phyloP scores from a whole-genome alignment of 2,329 filamentous ascomycete genomes.

The Cladosporium sp. region DNA sequence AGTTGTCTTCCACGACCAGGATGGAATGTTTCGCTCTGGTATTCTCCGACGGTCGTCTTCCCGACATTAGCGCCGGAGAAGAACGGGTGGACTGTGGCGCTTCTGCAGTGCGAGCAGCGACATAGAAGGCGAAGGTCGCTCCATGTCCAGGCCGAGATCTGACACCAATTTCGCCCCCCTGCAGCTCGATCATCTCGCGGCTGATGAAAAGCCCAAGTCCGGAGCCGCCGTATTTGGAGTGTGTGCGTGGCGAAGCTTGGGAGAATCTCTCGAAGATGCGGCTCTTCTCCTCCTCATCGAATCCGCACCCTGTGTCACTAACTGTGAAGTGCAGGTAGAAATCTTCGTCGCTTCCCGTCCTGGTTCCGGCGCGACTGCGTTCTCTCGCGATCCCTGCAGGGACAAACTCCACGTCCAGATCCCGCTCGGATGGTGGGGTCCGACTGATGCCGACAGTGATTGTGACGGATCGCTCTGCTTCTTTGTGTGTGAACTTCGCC shows the following conservation, averaged over 20 bases:
- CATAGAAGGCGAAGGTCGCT: slow-evolving; percentile 67
- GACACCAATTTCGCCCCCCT: slow-evolving; percentile 69
- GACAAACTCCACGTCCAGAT: slow-evolving; percentile 26
- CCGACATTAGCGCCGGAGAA: neutral
- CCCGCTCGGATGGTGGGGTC: slow-evolving; percentile 23
- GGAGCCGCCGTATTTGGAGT: slow-evolving; percentile 68
- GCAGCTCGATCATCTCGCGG: slow-evolving; percentile 65
- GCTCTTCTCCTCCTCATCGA: slow-evolving; percentile 40
- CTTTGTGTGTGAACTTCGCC: slow-evolving; percentile 30
- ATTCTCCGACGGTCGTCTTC: neutral
- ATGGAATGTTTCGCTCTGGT: slow-evolving; percentile 3
- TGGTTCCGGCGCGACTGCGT: slow-evolving; percentile 6
- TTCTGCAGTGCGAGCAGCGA: slow-evolving; percentile 46
- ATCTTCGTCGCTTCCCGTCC: slow-evolving; percentile 14
- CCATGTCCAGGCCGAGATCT: slow-evolving; percentile 58
- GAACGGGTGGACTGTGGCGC: neutral
- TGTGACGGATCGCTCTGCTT: slow-evolving; percentile 21
- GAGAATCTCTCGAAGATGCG: slow-evolving; percentile 68
- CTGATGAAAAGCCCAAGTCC: slow-evolving; percentile 71
- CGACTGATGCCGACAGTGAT: slow-evolving; percentile 16
- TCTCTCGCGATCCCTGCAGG: slow-evolving; percentile 24
- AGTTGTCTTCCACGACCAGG: slow-evolving; percentile 33
- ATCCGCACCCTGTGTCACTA: slow-evolving; percentile 38
- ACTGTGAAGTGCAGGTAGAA: slow-evolving; percentile 27
- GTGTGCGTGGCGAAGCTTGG: slow-evolving; percentile 66